These are phyloP conservation scores for Cavenderia fasciculata DNA, from an alignment of 78 protist genomes.

Conservation along the genomic window DNA sequence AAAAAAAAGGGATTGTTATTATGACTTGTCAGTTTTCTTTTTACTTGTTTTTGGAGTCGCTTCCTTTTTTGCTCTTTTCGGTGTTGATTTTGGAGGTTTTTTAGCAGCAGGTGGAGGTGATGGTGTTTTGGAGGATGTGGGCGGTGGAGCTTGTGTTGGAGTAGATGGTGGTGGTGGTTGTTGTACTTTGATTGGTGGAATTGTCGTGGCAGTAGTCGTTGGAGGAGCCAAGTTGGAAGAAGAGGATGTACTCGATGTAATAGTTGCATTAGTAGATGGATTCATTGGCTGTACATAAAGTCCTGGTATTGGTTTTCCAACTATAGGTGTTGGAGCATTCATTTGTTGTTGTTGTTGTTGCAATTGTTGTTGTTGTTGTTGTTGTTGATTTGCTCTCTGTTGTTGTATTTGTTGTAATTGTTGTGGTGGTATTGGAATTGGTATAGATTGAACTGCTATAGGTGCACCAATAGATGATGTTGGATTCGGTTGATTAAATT, in stretches of 20 bases:
- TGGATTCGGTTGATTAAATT: too few species aligned
- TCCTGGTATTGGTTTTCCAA: background rate
- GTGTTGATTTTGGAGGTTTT: conserved; percentile 1
- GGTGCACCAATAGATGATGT: too few species aligned
- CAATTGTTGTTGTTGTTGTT: conserved; percentile 4
- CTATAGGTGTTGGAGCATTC: background rate
- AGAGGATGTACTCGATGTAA: too few species aligned
- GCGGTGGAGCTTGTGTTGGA: background rate
- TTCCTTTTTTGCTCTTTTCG: background rate
- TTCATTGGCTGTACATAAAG: too few species aligned
- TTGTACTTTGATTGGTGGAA: background rate
- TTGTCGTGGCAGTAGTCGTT: background rate
- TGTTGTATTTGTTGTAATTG: background rate
- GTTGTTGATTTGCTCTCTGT: background rate
- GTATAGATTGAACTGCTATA: too few species aligned
- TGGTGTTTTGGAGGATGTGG: background rate
- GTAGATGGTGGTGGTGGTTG: background rate
- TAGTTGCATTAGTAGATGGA: too few species aligned
- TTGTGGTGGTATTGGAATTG: background rate
- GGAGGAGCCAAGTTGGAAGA: background rate
- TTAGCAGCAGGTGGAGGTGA: background rate
- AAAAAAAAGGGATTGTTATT: too few species aligned
- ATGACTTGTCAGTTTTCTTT: too few species aligned
- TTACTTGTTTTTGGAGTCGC: too few species aligned
- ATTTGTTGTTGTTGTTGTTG: background rate